Evolutionary conservation across 768 basidiomycete species (phyloP).

Genomic region (Kwoniella newhampshirensis): DNA sequence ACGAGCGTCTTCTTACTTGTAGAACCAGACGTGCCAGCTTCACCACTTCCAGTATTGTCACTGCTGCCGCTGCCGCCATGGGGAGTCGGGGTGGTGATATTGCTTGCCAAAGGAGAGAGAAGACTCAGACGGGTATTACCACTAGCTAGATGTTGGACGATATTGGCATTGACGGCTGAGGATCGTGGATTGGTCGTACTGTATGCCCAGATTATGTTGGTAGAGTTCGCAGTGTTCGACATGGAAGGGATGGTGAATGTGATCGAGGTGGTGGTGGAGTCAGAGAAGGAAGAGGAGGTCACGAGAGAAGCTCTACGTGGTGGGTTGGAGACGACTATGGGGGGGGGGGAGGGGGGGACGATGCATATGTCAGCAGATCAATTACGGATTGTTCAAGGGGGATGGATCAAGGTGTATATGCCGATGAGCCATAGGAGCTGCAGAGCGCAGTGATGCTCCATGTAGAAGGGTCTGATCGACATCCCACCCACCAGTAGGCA

Average conservation of each 20-base stretch:
- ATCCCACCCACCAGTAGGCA: constrained; percentile 63
- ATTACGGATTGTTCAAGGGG: background rate
- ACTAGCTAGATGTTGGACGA: constrained; percentile 19
- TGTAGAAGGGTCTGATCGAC: constrained; percentile 32
- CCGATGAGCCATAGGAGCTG: too few species aligned
- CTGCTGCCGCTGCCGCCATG: constrained; percentile 4
- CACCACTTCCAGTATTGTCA: background rate
- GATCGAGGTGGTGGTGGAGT: constrained; percentile 32
- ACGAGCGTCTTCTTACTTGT: constrained; percentile 54
- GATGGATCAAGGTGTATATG: too few species aligned
- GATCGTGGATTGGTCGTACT: constrained; percentile 59
- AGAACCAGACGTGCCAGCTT: background rate
- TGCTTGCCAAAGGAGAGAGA: constrained; percentile 4
- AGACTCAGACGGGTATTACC: constrained; percentile 8
- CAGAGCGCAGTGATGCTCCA: constrained; percentile 51
- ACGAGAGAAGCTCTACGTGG: constrained; percentile 61
- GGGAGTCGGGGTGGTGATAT: background rate
- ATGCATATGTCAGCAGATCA: background rate
- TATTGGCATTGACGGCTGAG: constrained; percentile 49
- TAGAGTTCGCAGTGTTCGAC: constrained; percentile 44
- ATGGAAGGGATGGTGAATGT: constrained; percentile 37
- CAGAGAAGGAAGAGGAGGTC: constrained; percentile 52
- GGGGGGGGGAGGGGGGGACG: constrained; percentile 1
- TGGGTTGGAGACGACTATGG: constrained; percentile 54
- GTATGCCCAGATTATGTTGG: constrained; percentile 64